phyloP scores from a whole-genome alignment of 768 basidiomycete species.

The Termitomyces sp. region DNA sequence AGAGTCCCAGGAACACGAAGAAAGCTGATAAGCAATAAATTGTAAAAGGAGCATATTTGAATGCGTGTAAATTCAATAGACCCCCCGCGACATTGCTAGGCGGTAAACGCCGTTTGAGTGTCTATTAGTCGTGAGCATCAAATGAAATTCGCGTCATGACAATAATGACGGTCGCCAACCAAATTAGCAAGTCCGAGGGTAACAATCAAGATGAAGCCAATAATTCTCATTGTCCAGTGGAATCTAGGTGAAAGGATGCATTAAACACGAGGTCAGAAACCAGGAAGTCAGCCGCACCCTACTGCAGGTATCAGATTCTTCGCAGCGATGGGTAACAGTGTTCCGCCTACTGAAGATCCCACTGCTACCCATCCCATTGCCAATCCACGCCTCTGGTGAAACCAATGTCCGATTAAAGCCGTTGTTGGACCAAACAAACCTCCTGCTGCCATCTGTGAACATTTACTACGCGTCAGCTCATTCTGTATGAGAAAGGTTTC shows the following conservation, averaged over 20 bases:
- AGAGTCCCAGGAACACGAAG: constrained; percentile 62
- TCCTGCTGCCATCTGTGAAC: constrained; percentile 41
- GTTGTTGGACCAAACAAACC: constrained; percentile 60
- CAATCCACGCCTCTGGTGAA: constrained; percentile 44
- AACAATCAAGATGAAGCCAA: constrained; percentile 58
- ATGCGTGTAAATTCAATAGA: constrained; percentile 50
- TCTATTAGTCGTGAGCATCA: constrained; percentile 18
- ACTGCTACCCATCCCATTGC: constrained; percentile 61
- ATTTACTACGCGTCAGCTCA: constrained; percentile 4
- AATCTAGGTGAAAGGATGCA: constrained; percentile 39
- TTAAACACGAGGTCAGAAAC: background rate
- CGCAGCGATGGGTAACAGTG: constrained; percentile 58
- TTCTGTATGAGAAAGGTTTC: background rate
- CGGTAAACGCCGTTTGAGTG: constrained; percentile 48
- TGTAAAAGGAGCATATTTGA: constrained; percentile 49
- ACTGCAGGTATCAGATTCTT: constrained; percentile 49
- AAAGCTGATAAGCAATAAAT: constrained; percentile 57
- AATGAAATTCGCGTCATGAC: too few relatives aligned
- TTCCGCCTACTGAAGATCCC: constrained; percentile 69
- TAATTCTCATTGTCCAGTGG: constrained; percentile 69
- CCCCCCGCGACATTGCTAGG: constrained; percentile 51
- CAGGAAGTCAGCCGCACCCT: constrained; percentile 25
- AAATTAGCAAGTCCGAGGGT: constrained; percentile 30
- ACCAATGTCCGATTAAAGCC: constrained; percentile 69
- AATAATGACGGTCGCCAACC: too few relatives aligned